Evolutionary conservation across 1,139 yeast genomes (phyloP).

Genomic region (Taphrina flavorubra): DNA sequence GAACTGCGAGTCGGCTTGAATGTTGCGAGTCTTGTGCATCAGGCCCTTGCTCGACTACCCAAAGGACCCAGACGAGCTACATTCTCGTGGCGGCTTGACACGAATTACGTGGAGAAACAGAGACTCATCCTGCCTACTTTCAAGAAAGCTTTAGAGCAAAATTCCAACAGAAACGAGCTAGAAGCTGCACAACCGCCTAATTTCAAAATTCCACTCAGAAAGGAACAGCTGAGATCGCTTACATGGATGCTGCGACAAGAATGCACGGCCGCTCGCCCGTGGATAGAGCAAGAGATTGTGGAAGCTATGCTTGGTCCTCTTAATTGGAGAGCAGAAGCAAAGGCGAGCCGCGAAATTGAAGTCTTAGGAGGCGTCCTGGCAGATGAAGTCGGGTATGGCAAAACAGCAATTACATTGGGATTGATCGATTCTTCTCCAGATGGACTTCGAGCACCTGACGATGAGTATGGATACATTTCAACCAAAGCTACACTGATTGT

Average conservation of each 20-base stretch:
- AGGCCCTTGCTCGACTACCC: slow-evolving; percentile 25
- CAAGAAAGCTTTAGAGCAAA: slow-evolving; percentile 24
- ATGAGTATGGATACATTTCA: slow-evolving; percentile 27
- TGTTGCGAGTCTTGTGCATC: slow-evolving; percentile 36
- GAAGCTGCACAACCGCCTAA: slow-evolving; percentile 40
- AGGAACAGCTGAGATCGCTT: slow-evolving; percentile 41
- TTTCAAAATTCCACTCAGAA: slow-evolving; percentile 35
- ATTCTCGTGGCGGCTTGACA: slow-evolving; percentile 13
- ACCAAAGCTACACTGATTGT: slow-evolving; percentile 41
- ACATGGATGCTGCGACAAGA: slow-evolving; percentile 42
- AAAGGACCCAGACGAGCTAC: not conserved
- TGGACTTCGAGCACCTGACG: not conserved
- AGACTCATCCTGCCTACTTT: slow-evolving; percentile 13
- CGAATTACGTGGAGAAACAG: slow-evolving; percentile 12
- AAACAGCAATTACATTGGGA: slow-evolving; percentile 43
- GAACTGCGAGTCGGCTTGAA: slow-evolving; percentile 39
- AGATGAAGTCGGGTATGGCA: slow-evolving; percentile 43
- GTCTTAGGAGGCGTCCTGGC: slow-evolving; percentile 43
- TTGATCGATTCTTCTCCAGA: slow-evolving; percentile 31
- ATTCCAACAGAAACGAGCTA: slow-evolving; percentile 35
- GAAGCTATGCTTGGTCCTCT: slow-evolving; percentile 41
- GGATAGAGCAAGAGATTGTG: slow-evolving; percentile 40
- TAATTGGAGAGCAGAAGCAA: slow-evolving; percentile 43
- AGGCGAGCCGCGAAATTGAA: slow-evolving; percentile 31
- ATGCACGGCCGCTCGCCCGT: slow-evolving; percentile 16